Evolutionary conservation across 2,329 filamentous ascomycete genomes (phyloP).

Genomic region (Exophiala spinifera): DNA sequence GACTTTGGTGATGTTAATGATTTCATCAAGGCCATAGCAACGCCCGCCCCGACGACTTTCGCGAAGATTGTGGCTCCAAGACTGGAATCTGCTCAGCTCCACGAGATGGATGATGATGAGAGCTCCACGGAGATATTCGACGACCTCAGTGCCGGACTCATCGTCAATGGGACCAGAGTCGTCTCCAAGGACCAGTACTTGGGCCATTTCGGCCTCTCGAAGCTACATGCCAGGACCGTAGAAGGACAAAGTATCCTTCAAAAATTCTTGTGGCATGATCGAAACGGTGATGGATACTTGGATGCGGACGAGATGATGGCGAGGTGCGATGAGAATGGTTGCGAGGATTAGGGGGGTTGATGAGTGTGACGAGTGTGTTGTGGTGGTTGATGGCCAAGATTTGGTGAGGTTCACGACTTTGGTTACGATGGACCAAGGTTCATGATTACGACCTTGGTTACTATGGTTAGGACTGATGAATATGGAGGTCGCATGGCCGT

Average conservation of each 20-base stretch:
- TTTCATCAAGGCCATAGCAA: too few species aligned
- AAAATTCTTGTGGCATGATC: background rate
- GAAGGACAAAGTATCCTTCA: background rate
- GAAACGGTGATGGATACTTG: background rate
- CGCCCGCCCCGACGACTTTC: background rate
- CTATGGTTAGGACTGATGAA: too few species aligned
- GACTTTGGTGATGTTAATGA: too few species aligned
- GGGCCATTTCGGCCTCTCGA: background rate
- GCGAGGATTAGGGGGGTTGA: background rate
- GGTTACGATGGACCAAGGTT: too few species aligned
- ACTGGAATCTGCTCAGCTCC: background rate
- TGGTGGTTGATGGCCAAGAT: too few species aligned
- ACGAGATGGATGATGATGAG: background rate
- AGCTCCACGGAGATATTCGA: background rate
- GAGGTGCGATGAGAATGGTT: background rate
- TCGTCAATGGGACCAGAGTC: background rate
- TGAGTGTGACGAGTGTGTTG: too few species aligned
- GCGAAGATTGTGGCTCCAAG: background rate
- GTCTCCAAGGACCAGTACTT: slow-evolving; percentile 1
- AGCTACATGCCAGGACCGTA: background rate
- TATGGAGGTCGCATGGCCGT: too few species aligned
- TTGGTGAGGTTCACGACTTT: too few species aligned
- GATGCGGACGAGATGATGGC: background rate
- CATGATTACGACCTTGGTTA: too few species aligned
- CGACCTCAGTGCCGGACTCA: background rate